Evolutionary conservation across 2,329 filamentous ascomycete species (phyloP).

Genomic region (Parastagonospora avenae): DNA sequence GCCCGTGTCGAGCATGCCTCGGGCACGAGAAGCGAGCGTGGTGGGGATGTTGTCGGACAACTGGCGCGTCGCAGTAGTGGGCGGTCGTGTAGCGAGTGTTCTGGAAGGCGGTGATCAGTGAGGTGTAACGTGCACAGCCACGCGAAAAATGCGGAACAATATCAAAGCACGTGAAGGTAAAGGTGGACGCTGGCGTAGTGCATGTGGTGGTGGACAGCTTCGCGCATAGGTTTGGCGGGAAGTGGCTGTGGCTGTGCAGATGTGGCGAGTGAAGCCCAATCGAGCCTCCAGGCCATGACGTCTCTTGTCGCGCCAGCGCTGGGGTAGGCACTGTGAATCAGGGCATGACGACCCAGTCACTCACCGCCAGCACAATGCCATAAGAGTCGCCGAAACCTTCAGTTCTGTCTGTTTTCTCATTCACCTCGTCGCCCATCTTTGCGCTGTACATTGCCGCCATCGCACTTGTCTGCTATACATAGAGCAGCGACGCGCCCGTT

Average conservation of each 20-base stretch:
- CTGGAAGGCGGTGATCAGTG: constrained; percentile 12
- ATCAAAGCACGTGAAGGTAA: background rate
- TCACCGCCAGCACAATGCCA: constrained; percentile 32
- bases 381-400: constrained; percentile 21
- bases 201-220: background rate
- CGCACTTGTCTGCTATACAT: constrained; percentile 41
- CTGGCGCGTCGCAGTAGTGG: constrained; percentile 7
- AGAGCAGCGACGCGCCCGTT: constrained; percentile 47
- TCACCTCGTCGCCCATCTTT: constrained; percentile 13
- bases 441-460: constrained; percentile 17
- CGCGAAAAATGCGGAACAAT: constrained; percentile 31
- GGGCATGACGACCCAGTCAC: constrained; percentile 20
- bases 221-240: background rate
- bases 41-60: constrained; percentile 1
- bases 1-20: constrained; percentile 65
- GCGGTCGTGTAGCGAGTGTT: constrained; percentile 3
- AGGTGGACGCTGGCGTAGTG: constrained; percentile 2
- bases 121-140: constrained; percentile 31
- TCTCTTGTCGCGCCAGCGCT: constrained; percentile 10
- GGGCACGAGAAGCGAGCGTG: constrained; percentile 20
- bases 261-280: background rate
- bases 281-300: constrained; percentile 21
- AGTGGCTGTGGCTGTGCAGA: constrained; percentile 24
- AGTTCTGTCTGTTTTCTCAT: constrained; percentile 15
- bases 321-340: constrained; percentile 24